Conservation (phyloP, 768 basidiomycete species). For the Brasilioporus rufonigricans region DNA sequence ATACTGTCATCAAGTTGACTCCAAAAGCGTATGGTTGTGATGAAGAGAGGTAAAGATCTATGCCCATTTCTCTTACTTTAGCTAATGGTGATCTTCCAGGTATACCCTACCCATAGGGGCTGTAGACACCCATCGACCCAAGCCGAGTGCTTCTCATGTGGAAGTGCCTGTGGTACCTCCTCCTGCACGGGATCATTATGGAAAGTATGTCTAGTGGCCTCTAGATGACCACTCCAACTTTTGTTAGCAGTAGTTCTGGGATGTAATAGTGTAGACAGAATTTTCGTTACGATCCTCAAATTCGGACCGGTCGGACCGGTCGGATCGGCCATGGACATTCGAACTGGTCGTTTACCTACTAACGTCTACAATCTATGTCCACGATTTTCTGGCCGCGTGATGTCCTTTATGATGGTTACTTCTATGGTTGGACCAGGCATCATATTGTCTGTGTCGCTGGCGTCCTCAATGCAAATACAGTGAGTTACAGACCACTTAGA, state of each 20-base stretch:
- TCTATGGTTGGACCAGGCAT: slow-evolving; percentile 58
- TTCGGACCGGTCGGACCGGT: neutral
- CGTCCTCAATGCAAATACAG: slow-evolving; percentile 37
- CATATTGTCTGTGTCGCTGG: slow-evolving; percentile 50
- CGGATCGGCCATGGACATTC: neutral
- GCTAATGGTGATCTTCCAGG: slow-evolving; percentile 36
- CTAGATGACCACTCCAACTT: too few species aligned
- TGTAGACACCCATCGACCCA: slow-evolving; percentile 89
- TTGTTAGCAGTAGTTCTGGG: too few species aligned
- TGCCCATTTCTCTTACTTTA: neutral
- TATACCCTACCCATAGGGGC: slow-evolving; percentile 89
- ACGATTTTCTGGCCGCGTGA: slow-evolving; percentile 61
- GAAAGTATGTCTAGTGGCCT: slow-evolving; percentile 18
- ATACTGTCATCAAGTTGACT: slow-evolving; percentile 97
- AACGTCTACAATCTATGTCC: slow-evolving; percentile 24
- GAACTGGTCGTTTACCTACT: neutral
- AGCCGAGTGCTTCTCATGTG: slow-evolving; percentile 30
- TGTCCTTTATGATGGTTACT: slow-evolving; percentile 43
- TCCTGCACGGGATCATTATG: slow-evolving; percentile 38
- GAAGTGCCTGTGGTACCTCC: slow-evolving; percentile 17
- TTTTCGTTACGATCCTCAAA: too few species aligned
- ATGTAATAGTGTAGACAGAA: too few species aligned
- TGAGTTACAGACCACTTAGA: slow-evolving; percentile 18
- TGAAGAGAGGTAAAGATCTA: slow-evolving; percentile 73
- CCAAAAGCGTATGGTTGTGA: slow-evolving; percentile 99